These are phyloP conservation scores for Diaporthe capsici DNA, from an alignment of 2,329 filamentous ascomycete species.

Conservation along the genomic window DNA sequence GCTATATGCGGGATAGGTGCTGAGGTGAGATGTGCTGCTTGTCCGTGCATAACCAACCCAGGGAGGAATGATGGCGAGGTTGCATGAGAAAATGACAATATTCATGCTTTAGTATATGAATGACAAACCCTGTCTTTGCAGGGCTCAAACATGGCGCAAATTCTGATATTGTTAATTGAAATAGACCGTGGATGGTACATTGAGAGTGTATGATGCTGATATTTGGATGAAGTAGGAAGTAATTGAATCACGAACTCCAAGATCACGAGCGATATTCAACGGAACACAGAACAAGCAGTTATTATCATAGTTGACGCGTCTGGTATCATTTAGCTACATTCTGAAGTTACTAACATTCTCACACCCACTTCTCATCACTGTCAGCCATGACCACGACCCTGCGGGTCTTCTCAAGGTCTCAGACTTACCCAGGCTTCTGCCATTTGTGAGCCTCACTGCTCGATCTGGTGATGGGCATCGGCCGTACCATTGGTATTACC, in stretches of 20 bases:
- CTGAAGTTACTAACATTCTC: not conserved
- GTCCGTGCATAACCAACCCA: too few relatives aligned
- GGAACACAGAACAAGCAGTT: not conserved
- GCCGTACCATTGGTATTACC: slow-evolving; percentile 23
- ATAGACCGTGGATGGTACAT: not conserved
- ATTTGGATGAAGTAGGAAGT: not conserved
- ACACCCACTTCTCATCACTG: not conserved
- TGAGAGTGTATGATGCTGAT: not conserved
- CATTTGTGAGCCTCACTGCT: slow-evolving; percentile 32
- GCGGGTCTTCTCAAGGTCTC: not conserved
- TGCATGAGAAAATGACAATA: too few relatives aligned
- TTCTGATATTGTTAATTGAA: too few relatives aligned
- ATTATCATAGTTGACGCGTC: not conserved
- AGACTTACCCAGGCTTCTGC: slow-evolving; percentile 26
- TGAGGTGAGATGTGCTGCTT: too few relatives aligned
- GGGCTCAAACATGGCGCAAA: too few relatives aligned
- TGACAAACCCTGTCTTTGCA: too few relatives aligned
- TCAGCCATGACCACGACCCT: not conserved
- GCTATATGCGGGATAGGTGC: too few relatives aligned
- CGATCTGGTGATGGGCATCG: slow-evolving; percentile 29
- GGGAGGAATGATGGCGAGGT: too few relatives aligned
- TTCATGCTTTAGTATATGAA: too few relatives aligned
- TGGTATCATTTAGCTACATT: slow-evolving; percentile 1
- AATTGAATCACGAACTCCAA: not conserved
- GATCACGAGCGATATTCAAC: not conserved